These are phyloP conservation scores for Chaetomium sp. DNA, from an alignment of 2,329 filamentous ascomycete genomes.

Conservation along the genomic window DNA sequence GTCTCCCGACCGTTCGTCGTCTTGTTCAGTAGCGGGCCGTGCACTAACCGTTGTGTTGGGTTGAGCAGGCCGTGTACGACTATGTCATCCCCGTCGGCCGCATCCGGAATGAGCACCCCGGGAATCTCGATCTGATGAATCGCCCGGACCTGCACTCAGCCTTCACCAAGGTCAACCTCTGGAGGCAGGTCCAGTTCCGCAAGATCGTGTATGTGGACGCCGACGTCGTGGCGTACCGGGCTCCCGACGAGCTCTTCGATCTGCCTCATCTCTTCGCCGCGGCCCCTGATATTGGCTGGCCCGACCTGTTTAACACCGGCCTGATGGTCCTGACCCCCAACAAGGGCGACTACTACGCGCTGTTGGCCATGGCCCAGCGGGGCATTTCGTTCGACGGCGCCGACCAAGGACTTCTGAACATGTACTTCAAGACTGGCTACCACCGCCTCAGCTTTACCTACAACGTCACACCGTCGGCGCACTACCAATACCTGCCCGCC, in stretches of 20 bases:
- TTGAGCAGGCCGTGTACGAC: conserved; percentile 68
- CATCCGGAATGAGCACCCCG: conserved; percentile 68
- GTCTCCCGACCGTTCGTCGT: no score
- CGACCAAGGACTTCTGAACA: conserved; percentile 91
- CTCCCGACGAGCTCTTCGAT: conserved; percentile 87
- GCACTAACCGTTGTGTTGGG: no score
- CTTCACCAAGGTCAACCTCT: conserved; percentile 94
- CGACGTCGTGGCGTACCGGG: conserved; percentile 83
- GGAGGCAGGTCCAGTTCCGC: conserved; percentile 83
- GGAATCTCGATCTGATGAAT: conserved; percentile 87
- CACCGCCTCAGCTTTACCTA: conserved; percentile 90
- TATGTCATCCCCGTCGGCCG: conserved; percentile 78
- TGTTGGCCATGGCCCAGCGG: conserved; percentile 74
- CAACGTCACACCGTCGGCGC: conserved; percentile 92
- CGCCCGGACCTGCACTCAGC: conserved; percentile 83
- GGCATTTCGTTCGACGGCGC: conserved; percentile 95
- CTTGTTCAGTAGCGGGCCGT: no score
- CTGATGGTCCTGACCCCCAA: conserved; percentile 88
- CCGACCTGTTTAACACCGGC: conserved; percentile 96
- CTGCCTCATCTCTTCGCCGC: conserved; percentile 56
- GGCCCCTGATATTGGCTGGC: conserved; percentile 94
- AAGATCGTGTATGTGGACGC: conserved; percentile 94
- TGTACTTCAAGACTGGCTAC: conserved; percentile 80
- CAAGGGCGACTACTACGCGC: conserved; percentile 78
- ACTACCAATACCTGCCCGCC: conserved; percentile 95